Evolutionary conservation across 495 filamentous ascomycete genomes (phyloP).

Genomic region (Pseudoneurospora amorphoporcata): DNA sequence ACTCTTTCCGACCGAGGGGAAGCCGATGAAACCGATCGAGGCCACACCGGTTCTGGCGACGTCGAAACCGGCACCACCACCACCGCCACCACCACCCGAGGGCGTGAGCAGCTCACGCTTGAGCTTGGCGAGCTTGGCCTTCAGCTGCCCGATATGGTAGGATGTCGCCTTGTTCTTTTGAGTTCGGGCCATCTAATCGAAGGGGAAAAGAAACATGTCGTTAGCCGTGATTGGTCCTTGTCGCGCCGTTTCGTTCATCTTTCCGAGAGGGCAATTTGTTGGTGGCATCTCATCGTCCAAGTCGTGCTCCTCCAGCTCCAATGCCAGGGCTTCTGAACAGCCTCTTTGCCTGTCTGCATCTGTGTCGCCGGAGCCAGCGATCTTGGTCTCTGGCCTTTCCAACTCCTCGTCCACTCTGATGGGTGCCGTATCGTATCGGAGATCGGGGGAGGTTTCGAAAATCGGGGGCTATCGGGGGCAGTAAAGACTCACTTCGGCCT

Average conservation of each 20-base stretch:
- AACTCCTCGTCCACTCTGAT: not conserved
- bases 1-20: constrained; percentile 96
- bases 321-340: not conserved
- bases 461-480: not conserved
- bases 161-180: constrained; percentile 98
- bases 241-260: not conserved
- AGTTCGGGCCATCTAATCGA: constrained; percentile 72
- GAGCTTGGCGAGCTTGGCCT: constrained; percentile 96
- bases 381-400: not conserved
- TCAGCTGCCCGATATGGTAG: constrained; percentile 79
- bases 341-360: not conserved
- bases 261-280: not conserved
- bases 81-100: constrained; percentile 68
- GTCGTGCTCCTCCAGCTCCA: not conserved
- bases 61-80: constrained; percentile 86
- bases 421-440: not conserved
- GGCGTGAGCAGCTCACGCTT: constrained; percentile 93
- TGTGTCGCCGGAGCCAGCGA: not conserved
- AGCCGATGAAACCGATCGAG: constrained; percentile 77
- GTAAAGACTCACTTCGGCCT: constrained; percentile 61
- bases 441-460: not conserved
- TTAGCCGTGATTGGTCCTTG: not conserved
- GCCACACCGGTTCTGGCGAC: constrained; percentile 97
- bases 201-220: not conserved
- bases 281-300: constrained; percentile 12